phyloP scores from a whole-genome alignment of 306 rosid species.

The Hylodesmum podocarpum region DNA sequence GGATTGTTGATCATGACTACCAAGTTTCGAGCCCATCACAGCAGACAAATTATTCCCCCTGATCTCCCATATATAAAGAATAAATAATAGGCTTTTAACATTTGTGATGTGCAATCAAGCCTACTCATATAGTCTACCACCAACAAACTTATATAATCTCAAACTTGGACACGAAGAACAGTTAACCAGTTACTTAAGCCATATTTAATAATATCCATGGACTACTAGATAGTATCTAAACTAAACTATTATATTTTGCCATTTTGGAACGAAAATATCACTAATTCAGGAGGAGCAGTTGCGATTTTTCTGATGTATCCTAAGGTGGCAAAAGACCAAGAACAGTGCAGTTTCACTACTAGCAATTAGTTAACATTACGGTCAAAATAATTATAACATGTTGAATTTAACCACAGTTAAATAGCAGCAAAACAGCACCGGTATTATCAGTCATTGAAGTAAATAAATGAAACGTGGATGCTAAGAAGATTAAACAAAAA shows the following conservation, averaged over 20 bases:
- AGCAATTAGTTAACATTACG: neutral
- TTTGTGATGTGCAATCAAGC: neutral
- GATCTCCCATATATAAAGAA: neutral
- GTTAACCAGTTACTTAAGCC: conserved; percentile 3
- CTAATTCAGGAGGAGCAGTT: neutral
- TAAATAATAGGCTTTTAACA: neutral
- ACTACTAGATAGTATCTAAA: neutral
- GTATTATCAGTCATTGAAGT: neutral
- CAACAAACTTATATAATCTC: neutral
- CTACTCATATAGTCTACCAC: neutral
- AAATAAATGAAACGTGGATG: neutral
- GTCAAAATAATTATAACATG: neutral
- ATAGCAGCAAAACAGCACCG: neutral
- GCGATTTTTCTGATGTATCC: neutral
- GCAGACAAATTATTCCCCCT: neutral
- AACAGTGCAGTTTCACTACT: neutral
- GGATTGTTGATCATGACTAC: neutral
- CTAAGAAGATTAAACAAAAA: neutral
- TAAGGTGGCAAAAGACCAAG: neutral
- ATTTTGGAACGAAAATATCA: neutral
- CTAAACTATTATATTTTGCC: no score
- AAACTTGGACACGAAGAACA: neutral
- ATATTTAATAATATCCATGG: neutral
- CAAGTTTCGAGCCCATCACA: neutral
- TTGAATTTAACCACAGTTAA: neutral